A percentile compares a stretch with the other conserved stretches of the same genome.
phyloP scores from a whole-genome alignment of 2,329 filamentous ascomycete species.

The Pleoardoris graminearum region DNA sequence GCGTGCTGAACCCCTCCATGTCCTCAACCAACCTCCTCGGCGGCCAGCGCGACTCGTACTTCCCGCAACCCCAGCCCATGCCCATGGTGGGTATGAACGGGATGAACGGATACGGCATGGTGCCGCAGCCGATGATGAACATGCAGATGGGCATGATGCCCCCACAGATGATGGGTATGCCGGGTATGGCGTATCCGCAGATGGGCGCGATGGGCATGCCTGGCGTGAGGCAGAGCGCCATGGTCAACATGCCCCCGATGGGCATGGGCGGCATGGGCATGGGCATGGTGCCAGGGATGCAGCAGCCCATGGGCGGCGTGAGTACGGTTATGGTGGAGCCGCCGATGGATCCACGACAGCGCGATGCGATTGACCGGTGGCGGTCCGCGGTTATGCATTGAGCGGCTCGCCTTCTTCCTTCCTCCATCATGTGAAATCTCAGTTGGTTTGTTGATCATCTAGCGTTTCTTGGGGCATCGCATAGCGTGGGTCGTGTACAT shows the following conservation, averaged over 20 bases:
- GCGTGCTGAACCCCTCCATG: conserved; percentile 16
- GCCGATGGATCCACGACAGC: conserved; percentile 53
- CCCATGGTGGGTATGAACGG: conserved; percentile 26
- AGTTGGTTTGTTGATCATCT: background rate
- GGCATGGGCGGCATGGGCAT: conserved; percentile 6
- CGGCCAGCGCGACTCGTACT: conserved; percentile 18
- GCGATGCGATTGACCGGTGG: conserved; percentile 64
- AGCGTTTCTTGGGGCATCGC: background rate
- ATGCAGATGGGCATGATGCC: conserved; percentile 12
- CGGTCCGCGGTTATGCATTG: conserved; percentile 49
- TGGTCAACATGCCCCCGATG: conserved; percentile 19
- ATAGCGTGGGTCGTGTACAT: background rate
- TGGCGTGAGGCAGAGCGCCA: conserved; percentile 18
- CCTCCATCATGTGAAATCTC: background rate
- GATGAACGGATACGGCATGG: conserved; percentile 19
- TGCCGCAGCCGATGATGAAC: conserved; percentile 17
- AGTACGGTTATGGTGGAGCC: conserved; percentile 16
- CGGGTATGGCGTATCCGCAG: conserved; percentile 14
- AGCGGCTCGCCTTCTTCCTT: conserved; percentile 1
- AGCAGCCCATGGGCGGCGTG: conserved; percentile 34
- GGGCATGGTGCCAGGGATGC: conserved; percentile 26
- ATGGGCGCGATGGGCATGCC: conserved; percentile 23
- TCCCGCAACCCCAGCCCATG: conserved; percentile 14
- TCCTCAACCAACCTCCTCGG: conserved; percentile 17
- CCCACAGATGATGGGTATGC: conserved; percentile 14